Conservation (phyloP, 2,329 filamentous ascomycete species). For the Phaeosphaeriaceae sp. region DNA sequence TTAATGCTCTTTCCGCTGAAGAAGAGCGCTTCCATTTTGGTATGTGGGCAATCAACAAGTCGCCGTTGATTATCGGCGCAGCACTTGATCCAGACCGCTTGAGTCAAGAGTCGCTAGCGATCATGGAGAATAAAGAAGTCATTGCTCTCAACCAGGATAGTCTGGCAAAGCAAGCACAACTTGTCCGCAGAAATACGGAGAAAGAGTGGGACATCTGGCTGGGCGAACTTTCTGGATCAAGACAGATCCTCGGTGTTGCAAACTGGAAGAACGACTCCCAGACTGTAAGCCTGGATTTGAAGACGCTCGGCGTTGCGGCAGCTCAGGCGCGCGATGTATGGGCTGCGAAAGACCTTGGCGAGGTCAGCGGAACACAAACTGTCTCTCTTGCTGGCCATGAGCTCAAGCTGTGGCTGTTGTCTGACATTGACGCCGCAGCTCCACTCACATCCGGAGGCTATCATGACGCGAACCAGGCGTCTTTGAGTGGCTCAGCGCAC, state of each 20-base stretch:
- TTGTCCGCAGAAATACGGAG: constrained; percentile 53
- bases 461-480: constrained; percentile 41
- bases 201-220: constrained; percentile 50
- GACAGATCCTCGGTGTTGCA: constrained; percentile 46
- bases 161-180: constrained; percentile 59
- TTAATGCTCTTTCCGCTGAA: constrained; percentile 43
- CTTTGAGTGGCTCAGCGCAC: constrained; percentile 39
- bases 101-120: constrained; percentile 31
- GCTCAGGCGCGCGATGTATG: constrained; percentile 49
- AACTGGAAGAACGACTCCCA: constrained; percentile 49
- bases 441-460: constrained; percentile 31
- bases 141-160: constrained; percentile 67
- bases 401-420: constrained; percentile 44
- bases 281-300: constrained; percentile 41
- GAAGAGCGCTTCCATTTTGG: constrained; percentile 56
- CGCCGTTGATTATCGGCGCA: constrained; percentile 54
- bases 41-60: constrained; percentile 58
- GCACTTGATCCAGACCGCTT: constrained; percentile 38
- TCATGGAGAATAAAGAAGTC: constrained; percentile 60
- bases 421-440: constrained; percentile 31
- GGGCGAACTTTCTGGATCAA: constrained; percentile 45
- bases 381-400: constrained; percentile 34
- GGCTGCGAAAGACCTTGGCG: constrained; percentile 33
- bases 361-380: constrained; percentile 20
- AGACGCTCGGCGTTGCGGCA: constrained; percentile 39